phyloP scores from a whole-genome alignment of 202 grass and related monocot genomes.

The Tripidium arundinaceum region DNA sequence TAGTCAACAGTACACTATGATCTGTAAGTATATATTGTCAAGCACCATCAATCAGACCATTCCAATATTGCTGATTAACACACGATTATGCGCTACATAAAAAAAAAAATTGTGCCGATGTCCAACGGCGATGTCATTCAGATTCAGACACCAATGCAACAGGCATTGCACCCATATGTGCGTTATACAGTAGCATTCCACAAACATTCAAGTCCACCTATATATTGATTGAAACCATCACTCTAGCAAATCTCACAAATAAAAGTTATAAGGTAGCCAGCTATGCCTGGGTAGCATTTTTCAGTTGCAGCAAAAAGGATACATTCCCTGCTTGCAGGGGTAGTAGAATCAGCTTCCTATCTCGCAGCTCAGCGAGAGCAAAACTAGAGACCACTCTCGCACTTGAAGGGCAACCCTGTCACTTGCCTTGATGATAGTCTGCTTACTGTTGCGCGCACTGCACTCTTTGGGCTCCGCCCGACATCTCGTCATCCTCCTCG shows the following conservation, averaged over 20 bases:
- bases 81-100: no score
- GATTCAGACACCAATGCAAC: no score
- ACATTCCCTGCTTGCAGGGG: neutral
- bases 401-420: neutral
- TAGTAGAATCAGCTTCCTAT: neutral
- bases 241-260: neutral
- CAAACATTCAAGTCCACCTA: neutral
- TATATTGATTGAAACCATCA: neutral
- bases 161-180: neutral
- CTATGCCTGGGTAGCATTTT: neutral
- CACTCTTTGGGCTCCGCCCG: constrained; percentile 62
- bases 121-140: no score
- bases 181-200: neutral
- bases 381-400: neutral
- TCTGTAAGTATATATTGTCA: no score
- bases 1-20: neutral
- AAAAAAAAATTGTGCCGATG: no score
- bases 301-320: neutral
- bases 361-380: neutral
- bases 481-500: constrained; percentile 63
- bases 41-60: neutral
- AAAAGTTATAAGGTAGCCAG: neutral
- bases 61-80: neutral
- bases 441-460: constrained; percentile 88
- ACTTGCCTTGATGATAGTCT: neutral